A percentile compares a stretch with the other conserved stretches of the same genome.
Evolutionary conservation across 208 protist genomes (phyloP).

Genomic region (Vickermania ingenoplastis): DNA sequence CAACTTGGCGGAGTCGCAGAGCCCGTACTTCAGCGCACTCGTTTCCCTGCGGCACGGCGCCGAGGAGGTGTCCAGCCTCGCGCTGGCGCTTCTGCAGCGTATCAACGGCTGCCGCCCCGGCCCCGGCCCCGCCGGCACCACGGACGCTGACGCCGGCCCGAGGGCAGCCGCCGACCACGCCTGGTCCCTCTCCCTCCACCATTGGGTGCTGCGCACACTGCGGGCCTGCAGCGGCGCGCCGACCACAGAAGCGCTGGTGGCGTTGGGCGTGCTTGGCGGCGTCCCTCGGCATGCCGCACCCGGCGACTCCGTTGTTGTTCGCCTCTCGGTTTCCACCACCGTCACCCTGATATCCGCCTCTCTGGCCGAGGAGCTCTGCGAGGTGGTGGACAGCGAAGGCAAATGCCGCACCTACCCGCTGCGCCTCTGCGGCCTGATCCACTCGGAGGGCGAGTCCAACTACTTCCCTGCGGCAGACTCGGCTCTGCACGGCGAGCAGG

Average conservation of each 20-base stretch:
- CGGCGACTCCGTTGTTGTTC: slow-evolving; percentile 48
- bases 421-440: slow-evolving; percentile 41
- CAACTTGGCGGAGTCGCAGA: background rate
- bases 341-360: slow-evolving; percentile 40
- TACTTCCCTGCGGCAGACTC: slow-evolving; percentile 28
- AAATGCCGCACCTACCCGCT: slow-evolving; percentile 40
- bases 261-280: slow-evolving; percentile 52
- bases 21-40: background rate
- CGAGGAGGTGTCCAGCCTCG: slow-evolving; percentile 49
- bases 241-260: slow-evolving; percentile 36
- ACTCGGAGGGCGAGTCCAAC: slow-evolving; percentile 19
- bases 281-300: slow-evolving; percentile 50
- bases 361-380: slow-evolving; percentile 54
- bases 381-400: slow-evolving; percentile 46
- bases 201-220: slow-evolving; percentile 47
- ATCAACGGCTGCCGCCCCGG: slow-evolving; percentile 26
- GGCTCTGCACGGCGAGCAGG: slow-evolving; percentile 24
- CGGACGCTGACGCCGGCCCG: slow-evolving; percentile 3
- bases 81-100: slow-evolving; percentile 61
- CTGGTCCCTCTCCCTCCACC: slow-evolving; percentile 38
- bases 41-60: background rate
- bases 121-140: background rate
- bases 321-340: slow-evolving; percentile 22
- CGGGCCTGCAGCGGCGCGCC: background rate
- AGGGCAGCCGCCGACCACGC: slow-evolving; percentile 21